Percentiles rank a stretch among this genome's conserved stretches.
These are phyloP conservation scores for Trichoderma sp. DNA, from an alignment of 2,329 filamentous ascomycete genomes.

Conservation along the genomic window DNA sequence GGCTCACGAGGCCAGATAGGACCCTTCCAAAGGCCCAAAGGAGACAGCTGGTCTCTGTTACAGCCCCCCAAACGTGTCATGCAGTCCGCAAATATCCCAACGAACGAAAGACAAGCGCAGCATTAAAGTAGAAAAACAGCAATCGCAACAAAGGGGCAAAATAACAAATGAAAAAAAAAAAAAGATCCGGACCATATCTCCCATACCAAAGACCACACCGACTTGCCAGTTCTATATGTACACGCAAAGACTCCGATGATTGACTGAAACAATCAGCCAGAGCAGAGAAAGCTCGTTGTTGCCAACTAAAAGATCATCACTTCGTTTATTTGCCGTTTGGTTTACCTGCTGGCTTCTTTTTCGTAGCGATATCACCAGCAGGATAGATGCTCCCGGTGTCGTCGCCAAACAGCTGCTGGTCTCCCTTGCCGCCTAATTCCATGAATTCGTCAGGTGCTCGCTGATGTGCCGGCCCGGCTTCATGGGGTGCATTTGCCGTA, in stretches of 20 bases:
- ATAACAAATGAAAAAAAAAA: not conserved
- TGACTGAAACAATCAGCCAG: slow-evolving; percentile 5
- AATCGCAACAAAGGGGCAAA: not conserved
- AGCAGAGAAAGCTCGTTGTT: slow-evolving; percentile 1
- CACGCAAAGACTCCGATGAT: slow-evolving; percentile 16
- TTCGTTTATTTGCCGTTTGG: slow-evolving; percentile 25
- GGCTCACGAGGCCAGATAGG: not conserved
- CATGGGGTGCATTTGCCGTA: slow-evolving; percentile 47
- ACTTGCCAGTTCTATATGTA: slow-evolving; percentile 20
- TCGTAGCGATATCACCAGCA: slow-evolving; percentile 33
- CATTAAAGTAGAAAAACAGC: not conserved
- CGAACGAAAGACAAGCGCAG: not conserved
- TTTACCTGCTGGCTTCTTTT: slow-evolving; percentile 35
- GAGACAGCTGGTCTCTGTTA: slow-evolving; percentile 13
- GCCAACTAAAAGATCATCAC: not conserved
- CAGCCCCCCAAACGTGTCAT: not conserved
- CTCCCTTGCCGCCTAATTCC: slow-evolving; percentile 81
- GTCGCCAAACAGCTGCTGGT: slow-evolving; percentile 73
- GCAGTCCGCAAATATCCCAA: slow-evolving; percentile 14
- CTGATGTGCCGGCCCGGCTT: slow-evolving; percentile 67
- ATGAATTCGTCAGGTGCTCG: slow-evolving; percentile 76
- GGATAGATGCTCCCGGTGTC: slow-evolving; percentile 57
- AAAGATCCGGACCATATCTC: not conserved
- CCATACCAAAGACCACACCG: slow-evolving; percentile 5
- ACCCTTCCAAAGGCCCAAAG: not conserved